phyloP scores from a whole-genome alignment of 768 basidiomycete species.

The Boletus tomentosulus region DNA sequence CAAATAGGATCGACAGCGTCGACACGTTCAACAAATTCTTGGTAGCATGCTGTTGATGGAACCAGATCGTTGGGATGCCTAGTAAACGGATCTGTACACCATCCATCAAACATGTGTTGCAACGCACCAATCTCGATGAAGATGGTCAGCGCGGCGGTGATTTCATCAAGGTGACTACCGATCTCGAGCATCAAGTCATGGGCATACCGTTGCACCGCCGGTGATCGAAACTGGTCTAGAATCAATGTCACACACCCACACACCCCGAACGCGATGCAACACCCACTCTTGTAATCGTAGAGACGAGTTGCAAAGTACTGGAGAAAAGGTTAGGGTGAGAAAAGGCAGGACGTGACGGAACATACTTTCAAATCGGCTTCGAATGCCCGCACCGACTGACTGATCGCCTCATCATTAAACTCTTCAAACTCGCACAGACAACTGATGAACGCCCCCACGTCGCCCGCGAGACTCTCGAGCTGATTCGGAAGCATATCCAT shows the following conservation, averaged over 20 bases:
- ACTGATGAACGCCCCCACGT: conserved; percentile 44
- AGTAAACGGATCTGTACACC: not conserved
- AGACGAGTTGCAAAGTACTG: conserved; percentile 52
- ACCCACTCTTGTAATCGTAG: conserved; percentile 40
- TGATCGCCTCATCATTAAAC: conserved; percentile 48
- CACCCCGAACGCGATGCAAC: not conserved
- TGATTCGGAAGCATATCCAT: conserved; percentile 45
- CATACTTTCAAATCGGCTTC: conserved; percentile 45
- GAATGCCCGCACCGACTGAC: conserved; percentile 42
- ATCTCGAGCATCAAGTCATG: conserved; percentile 47
- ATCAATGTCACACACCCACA: not conserved
- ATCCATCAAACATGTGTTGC: not conserved
- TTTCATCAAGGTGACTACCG: conserved; percentile 47
- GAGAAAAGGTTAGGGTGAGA: not conserved
- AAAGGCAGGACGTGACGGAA: not conserved
- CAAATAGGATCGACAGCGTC: conserved; percentile 53
- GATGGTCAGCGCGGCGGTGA: conserved; percentile 41
- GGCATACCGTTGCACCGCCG: conserved; percentile 49
- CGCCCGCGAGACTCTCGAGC: conserved; percentile 41
- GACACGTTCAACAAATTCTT: conserved; percentile 47
- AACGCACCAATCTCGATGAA: conserved; percentile 50
- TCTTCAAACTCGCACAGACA: conserved; percentile 53
- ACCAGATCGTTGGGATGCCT: conserved; percentile 52
- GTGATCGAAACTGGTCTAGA: conserved; percentile 46
- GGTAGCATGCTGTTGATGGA: conserved; percentile 47